phyloP scores from a whole-genome alignment of 495 filamentous ascomycete genomes.

The Penicillium lividum region DNA sequence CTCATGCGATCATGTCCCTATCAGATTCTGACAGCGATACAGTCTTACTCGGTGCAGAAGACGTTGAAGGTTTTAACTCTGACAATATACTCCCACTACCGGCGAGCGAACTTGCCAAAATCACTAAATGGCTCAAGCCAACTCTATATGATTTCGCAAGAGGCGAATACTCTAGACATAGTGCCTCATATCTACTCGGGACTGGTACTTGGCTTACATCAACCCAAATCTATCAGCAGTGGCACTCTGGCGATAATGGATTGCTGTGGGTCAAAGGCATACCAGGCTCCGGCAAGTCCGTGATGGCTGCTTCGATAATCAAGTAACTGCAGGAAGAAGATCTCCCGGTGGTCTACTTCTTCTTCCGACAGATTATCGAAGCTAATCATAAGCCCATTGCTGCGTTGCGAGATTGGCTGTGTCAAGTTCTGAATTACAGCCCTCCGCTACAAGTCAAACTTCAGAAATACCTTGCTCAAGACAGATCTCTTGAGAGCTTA shows the following conservation, averaged over 20 bases:
- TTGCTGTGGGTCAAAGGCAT: slow-evolving; percentile 53
- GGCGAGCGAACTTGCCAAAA: background rate
- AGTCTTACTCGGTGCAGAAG: background rate
- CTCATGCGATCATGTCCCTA: slow-evolving; percentile 1
- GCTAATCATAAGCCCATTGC: slow-evolving; percentile 12
- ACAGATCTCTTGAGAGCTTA: background rate
- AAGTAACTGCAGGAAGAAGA: slow-evolving; percentile 4
- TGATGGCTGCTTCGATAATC: slow-evolving; percentile 55
- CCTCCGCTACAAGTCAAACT: slow-evolving; percentile 12
- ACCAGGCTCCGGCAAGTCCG: slow-evolving; percentile 89
- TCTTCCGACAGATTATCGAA: slow-evolving; percentile 13
- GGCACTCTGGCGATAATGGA: slow-evolving; percentile 14
- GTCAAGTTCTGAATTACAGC: slow-evolving; percentile 10
- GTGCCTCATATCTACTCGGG: slow-evolving; percentile 10
- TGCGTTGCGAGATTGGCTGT: slow-evolving; percentile 13
- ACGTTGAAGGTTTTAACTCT: background rate
- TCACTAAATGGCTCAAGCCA: slow-evolving; percentile 21
- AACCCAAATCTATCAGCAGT: slow-evolving; percentile 13
- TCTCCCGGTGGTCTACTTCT: slow-evolving; percentile 11
- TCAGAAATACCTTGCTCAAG: background rate
- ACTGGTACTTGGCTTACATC: slow-evolving; percentile 20
- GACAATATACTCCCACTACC: background rate
- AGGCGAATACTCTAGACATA: slow-evolving; percentile 16
- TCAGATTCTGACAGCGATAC: background rate
- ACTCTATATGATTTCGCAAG: slow-evolving; percentile 19